phyloP scores from a whole-genome alignment of 805 yeast genomes.

The Zygotorulaspora chibaensis region DNA sequence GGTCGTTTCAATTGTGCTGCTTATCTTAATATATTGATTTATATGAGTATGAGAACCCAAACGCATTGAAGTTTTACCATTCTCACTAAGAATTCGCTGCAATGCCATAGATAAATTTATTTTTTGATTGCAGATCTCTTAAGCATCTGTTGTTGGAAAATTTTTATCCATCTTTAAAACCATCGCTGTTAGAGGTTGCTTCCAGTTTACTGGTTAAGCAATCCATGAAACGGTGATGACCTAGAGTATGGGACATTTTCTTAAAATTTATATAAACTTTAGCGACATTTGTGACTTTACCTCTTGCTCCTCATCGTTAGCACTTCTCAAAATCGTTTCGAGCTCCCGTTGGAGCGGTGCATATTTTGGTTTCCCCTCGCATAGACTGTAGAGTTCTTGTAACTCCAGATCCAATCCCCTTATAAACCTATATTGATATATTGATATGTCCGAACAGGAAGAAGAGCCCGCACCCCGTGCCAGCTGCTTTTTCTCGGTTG shows the following conservation, averaged over 20 bases:
- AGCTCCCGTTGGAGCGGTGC: constrained; percentile 13
- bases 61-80: constrained; percentile 3
- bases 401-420: constrained; percentile 25
- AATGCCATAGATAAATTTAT: constrained; percentile 9
- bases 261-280: constrained; percentile 19
- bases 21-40: constrained; percentile 1
- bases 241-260: constrained; percentile 71
- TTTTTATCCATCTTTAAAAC: constrained; percentile 76
- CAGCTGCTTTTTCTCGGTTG: constrained; percentile 7
- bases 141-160: neutral
- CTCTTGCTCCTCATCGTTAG: constrained; percentile 25
- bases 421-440: constrained; percentile 28
- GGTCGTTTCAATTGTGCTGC: constrained; percentile 5
- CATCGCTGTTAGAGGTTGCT: constrained; percentile 97
- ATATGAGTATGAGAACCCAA: neutral
- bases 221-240: constrained; percentile 98
- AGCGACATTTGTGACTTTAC: constrained; percentile 28
- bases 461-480: neutral
- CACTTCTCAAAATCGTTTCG: constrained; percentile 12
- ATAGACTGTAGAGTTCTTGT: constrained; percentile 20
- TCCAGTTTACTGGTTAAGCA: constrained; percentile 49
- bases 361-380: constrained; percentile 9
- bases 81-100: constrained; percentile 1
- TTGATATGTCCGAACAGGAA: constrained; percentile 9
- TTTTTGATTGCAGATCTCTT: neutral